phyloP scores from a whole-genome alignment of 768 basidiomycete genomes.

The Aureoboletus auriporus region DNA sequence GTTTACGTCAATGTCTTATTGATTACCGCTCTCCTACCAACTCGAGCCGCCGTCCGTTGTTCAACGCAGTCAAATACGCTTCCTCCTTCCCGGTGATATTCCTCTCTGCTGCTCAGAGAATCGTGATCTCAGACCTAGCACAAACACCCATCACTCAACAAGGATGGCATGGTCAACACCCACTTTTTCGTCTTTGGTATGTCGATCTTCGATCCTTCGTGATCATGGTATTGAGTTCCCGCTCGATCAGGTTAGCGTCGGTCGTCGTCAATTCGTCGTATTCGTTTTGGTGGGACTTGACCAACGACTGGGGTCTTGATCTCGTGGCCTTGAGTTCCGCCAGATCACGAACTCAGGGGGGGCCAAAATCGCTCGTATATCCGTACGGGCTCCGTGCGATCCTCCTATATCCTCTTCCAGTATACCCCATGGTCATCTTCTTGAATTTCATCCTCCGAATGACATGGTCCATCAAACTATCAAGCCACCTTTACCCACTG shows the following conservation, averaged over 20 bases:
- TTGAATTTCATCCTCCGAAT: conserved; percentile 86
- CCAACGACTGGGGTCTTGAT: conserved; percentile 94
- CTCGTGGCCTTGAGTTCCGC: conserved; percentile 47
- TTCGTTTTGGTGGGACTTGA: conserved; percentile 99
- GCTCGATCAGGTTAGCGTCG: conserved; percentile 63
- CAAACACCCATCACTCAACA: conserved; percentile 39
- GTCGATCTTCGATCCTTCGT: conserved; percentile 16
- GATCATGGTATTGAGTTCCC: conserved; percentile 1
- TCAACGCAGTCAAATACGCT: conserved; percentile 95
- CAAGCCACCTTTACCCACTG: conserved; percentile 75
- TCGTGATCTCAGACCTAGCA: conserved; percentile 58
- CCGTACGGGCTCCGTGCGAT: conserved; percentile 72
- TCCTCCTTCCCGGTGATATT: conserved; percentile 95
- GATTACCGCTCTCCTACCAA: conserved; percentile 70
- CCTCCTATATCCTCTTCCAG: conserved; percentile 73
- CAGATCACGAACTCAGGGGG: conserved; percentile 23
- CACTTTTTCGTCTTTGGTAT: conserved; percentile 82
- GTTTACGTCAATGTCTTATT: conserved; percentile 89
- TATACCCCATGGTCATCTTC: conserved; percentile 80
- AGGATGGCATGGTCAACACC: conserved; percentile 73
- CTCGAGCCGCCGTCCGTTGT: conserved; percentile 67
- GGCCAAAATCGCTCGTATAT: conserved; percentile 39
- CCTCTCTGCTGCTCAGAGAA: conserved; percentile 85
- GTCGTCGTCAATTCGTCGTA: conserved; percentile 88
- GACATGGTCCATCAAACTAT: conserved; percentile 92